Evolutionary conservation across 1,284 basidiomycete genomes (phyloP).

Genomic region (Neotropicomus parvogracilis): DNA sequence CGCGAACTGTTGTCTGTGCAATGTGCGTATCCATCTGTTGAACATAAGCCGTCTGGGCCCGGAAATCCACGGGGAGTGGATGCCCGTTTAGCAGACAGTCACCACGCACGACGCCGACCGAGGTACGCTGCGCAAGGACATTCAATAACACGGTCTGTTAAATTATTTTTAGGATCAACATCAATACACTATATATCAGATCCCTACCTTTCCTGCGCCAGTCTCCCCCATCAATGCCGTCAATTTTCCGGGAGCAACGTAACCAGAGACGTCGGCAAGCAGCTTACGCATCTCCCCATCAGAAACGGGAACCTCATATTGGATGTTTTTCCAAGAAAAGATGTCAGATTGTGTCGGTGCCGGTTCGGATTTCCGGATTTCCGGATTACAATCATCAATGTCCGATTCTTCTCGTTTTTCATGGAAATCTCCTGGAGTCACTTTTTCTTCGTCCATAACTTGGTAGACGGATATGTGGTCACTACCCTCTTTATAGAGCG

Average conservation of each 20-base stretch:
- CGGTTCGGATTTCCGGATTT: slow-evolving; percentile 22
- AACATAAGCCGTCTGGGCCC: slow-evolving; percentile 64
- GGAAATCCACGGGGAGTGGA: slow-evolving; percentile 67
- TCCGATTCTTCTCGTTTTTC: background rate
- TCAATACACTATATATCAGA: background rate
- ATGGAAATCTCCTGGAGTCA: slow-evolving; percentile 4
- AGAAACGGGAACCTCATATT: slow-evolving; percentile 40
- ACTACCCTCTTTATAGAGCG: slow-evolving; percentile 43
- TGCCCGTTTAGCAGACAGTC: slow-evolving; percentile 75
- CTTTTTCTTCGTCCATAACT: slow-evolving; percentile 16
- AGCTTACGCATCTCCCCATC: slow-evolving; percentile 56
- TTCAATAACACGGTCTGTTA: slow-evolving; percentile 74
- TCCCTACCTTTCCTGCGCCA: slow-evolving; percentile 63
- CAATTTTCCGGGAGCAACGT: slow-evolving; percentile 75
- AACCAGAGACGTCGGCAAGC: slow-evolving; percentile 78
- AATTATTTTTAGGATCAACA: slow-evolving; percentile 25
- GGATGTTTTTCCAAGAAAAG: slow-evolving; percentile 61
- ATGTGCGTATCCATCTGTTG: slow-evolving; percentile 80
- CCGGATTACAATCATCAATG: background rate
- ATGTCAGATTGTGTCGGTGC: slow-evolving; percentile 37
- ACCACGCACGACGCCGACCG: slow-evolving; percentile 71
- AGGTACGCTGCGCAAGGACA: slow-evolving; percentile 73
- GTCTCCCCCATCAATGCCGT: slow-evolving; percentile 77
- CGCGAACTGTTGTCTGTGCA: slow-evolving; percentile 69
- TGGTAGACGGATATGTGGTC: background rate